phyloP scores from a whole-genome alignment of 2,329 filamentous ascomycete species.

The Aspergillus ochraceoroseus region DNA sequence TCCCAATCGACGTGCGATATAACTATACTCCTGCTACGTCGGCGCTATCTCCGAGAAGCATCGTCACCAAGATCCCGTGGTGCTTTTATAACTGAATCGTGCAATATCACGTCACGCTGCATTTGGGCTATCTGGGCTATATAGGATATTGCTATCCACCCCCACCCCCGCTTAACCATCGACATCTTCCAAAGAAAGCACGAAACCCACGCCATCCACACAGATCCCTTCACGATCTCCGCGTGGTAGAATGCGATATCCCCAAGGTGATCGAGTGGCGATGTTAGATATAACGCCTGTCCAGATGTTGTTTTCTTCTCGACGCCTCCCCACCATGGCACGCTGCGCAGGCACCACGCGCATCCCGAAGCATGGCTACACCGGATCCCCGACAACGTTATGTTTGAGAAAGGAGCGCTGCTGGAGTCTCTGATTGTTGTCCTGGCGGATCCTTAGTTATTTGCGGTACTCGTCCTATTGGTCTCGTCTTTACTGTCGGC shows the following conservation, averaged over 20 bases:
- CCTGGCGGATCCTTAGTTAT: conserved; percentile 19
- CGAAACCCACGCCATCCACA: conserved; percentile 20
- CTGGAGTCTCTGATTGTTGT: conserved; percentile 18
- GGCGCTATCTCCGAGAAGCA: background rate
- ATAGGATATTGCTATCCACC: no score
- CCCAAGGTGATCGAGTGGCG: conserved; percentile 20
- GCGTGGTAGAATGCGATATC: conserved; percentile 19
- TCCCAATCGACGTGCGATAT: no score
- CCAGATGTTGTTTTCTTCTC: conserved; percentile 21
- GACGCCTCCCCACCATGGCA: conserved; percentile 21
- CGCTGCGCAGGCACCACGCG: conserved; percentile 20
- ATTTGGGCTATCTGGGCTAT: no score
- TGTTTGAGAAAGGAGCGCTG: conserved; percentile 19
- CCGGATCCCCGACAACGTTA: conserved; percentile 16
- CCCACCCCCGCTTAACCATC: conserved; percentile 11
- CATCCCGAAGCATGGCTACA: conserved; percentile 21
- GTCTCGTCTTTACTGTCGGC: conserved; percentile 19
- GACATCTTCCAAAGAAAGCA: conserved; percentile 16
- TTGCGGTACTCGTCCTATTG: conserved; percentile 20
- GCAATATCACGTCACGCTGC: no score
- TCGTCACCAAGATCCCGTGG: no score
- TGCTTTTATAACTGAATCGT: no score
- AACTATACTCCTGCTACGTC: no score
- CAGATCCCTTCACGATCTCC: conserved; percentile 19
- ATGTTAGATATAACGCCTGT: conserved; percentile 20